Percentiles rank a stretch among this genome's conserved stretches.
phyloP scores from a whole-genome alignment of 176 grass and related monocot genomes.

The Hsuehochloa calcarea region DNA sequence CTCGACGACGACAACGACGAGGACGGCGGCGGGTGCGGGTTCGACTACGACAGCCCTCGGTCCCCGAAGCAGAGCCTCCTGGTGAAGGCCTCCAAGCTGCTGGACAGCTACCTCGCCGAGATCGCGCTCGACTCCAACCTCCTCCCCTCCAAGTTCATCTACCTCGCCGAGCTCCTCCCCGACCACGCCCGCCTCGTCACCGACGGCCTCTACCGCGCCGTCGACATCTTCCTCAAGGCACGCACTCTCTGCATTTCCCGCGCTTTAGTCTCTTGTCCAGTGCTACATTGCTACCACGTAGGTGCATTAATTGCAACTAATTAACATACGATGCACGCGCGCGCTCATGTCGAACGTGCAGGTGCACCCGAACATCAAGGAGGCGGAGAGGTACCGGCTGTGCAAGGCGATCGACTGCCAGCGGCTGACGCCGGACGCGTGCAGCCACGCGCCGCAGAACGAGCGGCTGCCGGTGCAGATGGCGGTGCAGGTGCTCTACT shows the following conservation, averaged over 20 bases:
- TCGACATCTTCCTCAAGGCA: constrained; percentile 97
- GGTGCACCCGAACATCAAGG: constrained; percentile 97
- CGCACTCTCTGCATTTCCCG: not conserved
- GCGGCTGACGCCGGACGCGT: constrained; percentile 81
- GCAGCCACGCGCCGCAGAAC: constrained; percentile 95
- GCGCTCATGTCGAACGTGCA: constrained; percentile 11
- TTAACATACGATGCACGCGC: not conserved
- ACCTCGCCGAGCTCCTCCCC: constrained; percentile 77
- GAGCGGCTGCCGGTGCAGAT: constrained; percentile 89
- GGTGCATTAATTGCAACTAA: not conserved
- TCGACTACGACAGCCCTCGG: constrained; percentile 67
- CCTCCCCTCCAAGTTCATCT: constrained; percentile 73
- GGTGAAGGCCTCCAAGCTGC: constrained; percentile 78
- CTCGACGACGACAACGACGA: constrained; percentile 55
- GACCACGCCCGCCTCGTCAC: constrained; percentile 86
- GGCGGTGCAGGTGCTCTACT: constrained; percentile 94
- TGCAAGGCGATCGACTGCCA: constrained; percentile 97
- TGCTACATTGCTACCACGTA: too few relatives aligned
- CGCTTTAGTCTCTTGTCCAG: not conserved
- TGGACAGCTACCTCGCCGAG: constrained; percentile 94
- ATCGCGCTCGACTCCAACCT: constrained; percentile 89
- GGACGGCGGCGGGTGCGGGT: constrained; percentile 39
- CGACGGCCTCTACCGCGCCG: constrained; percentile 88
- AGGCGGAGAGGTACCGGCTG: constrained; percentile 81
- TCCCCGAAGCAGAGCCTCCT: constrained; percentile 77